phyloP scores from a whole-genome alignment of 257 asterid genomes.

The Solanum okadae region DNA sequence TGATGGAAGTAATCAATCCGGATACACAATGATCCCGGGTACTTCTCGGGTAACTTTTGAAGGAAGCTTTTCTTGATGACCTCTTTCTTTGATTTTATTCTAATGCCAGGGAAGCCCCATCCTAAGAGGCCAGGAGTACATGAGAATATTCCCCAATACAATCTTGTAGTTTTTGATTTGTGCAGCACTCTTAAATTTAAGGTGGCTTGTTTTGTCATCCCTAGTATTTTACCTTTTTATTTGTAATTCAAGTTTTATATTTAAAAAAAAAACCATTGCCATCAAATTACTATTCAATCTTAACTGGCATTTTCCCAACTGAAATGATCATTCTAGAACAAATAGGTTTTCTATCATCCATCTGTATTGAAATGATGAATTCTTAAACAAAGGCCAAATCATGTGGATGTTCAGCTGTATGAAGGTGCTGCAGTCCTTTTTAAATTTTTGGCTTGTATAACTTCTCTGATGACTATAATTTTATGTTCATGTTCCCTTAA shows the following conservation, averaged over 20 bases:
- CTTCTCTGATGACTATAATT: not conserved
- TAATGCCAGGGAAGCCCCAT: not conserved
- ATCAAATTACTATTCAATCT: not conserved
- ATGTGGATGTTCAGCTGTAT: not conserved
- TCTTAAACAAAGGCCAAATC: not conserved
- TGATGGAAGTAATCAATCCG: not conserved
- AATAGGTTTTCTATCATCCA: not conserved
- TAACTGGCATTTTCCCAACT: not conserved
- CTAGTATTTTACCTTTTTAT: not conserved
- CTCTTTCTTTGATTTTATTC: not conserved
- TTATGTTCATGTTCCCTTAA: not conserved
- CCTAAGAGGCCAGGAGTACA: not conserved
- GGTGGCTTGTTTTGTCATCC: not conserved
- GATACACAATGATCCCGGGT: not conserved
- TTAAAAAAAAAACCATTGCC: not conserved
- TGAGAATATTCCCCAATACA: not conserved
- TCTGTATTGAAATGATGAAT: not conserved
- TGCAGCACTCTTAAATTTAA: not conserved
- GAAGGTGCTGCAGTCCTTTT: not conserved
- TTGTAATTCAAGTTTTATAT: not conserved
- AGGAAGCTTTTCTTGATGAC: not conserved
- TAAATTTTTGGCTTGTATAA: not conserved
- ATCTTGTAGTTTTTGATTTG: not conserved
- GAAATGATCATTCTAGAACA: not conserved
- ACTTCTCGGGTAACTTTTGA: not conserved